Base-by-base conservation (phyloP, 805 yeast genomes). In the Metschnikowia borealis region DNA sequence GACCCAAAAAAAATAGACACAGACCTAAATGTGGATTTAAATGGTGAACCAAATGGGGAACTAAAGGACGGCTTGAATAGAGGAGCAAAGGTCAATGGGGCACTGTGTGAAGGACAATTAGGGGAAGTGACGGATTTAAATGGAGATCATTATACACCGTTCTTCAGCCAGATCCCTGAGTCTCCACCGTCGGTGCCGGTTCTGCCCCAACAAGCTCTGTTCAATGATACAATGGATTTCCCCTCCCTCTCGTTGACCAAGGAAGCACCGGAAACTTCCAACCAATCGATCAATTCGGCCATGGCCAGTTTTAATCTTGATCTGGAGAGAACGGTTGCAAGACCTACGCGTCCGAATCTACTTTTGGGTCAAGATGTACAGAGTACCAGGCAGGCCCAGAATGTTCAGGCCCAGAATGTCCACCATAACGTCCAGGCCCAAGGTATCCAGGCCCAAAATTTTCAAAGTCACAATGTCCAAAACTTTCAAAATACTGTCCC, bases 161-260 rank as follows among this genome's bases (percentile, higher is more conserved):
- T 63, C 8, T 62, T 66, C 29, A 58, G 57, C 45, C 68, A 62
- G 29, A 63, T 73, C 3, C 78, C 78, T 0, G 77, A 71, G 8
- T 65, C 75, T 5, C 78, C 78, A 5, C 77, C 77, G 1, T 70
- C 75, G 10, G 74, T 68, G 5, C 76, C 77, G 2, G 59, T 65
- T 6, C 72, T 77, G 5, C 77, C 77, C 0, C 66, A 41, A 14
- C 20, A 13, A 38, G 32, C 20, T 36, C 38, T n/a, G 20, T 52
- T 15, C 52, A 48, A 42, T 17, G 21, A 39, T 7, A 2, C 43
- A 6, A 15, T 11, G 15, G 10, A 39, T 15, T 14, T 39, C 11
- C 5, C 34, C 2, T 20, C 21, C 15, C 34, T 29, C 5, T 20
- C 43, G 5, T 20, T 10, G 13, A 29, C 8, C 33, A 39, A 39